Evolutionary conservation across 2,329 filamentous ascomycete genomes (phyloP).

Genomic region (Cladosporium velox): DNA sequence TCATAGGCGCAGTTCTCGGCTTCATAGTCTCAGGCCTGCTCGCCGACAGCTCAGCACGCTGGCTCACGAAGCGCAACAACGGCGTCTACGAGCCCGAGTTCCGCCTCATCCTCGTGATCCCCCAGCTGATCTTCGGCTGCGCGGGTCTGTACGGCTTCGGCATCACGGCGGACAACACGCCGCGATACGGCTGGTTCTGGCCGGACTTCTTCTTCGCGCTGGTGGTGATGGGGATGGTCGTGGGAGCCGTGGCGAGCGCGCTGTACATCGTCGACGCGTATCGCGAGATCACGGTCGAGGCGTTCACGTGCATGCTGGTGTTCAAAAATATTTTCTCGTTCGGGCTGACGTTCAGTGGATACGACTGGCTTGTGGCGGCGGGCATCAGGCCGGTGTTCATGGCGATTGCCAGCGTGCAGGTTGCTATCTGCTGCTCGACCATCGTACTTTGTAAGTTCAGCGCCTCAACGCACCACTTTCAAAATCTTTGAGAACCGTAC

Average conservation of each 20-base stretch:
- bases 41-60: conserved; percentile 70
- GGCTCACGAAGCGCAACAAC: conserved; percentile 71
- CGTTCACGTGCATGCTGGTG: conserved; percentile 83
- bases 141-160: conserved; percentile 85
- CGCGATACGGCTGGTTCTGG: conserved; percentile 68
- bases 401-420: conserved; percentile 72
- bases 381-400: conserved; percentile 70
- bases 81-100: conserved; percentile 93
- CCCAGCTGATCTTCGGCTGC: conserved; percentile 75
- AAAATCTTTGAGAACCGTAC: neutral
- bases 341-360: conserved; percentile 78
- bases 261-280: conserved; percentile 93
- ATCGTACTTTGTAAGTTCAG: conserved; percentile 73
- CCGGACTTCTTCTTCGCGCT: conserved; percentile 81
- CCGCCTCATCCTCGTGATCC: conserved; percentile 77
- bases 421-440: conserved; percentile 72
- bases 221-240: conserved; percentile 86
- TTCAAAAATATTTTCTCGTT: conserved; percentile 97
- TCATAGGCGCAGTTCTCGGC: conserved; percentile 77
- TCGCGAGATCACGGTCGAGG: conserved; percentile 80
- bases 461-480: neutral
- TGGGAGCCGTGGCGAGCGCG: conserved; percentile 81
- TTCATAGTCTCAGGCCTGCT: conserved; percentile 74
- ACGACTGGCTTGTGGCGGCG: conserved; percentile 71
- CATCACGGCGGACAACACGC: conserved; percentile 64